Evolutionary conservation across 352 stramenopile genomes (phyloP), one percentile per base, ranked within the genome.

Genomic region (Pythium sukuiense): DNA sequence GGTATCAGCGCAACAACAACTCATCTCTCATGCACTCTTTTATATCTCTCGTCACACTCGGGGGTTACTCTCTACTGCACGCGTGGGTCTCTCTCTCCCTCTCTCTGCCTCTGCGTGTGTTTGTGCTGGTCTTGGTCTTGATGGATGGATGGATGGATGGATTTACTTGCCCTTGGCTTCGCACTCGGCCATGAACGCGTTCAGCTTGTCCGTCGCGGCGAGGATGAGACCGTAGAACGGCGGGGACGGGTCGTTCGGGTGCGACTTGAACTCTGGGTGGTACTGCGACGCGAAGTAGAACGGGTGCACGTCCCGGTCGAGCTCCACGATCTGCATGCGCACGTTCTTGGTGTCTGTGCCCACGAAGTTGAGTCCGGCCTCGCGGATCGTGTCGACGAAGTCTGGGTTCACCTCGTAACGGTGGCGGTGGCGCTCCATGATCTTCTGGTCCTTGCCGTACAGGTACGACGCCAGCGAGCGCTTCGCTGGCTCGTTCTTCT

Each of bases 231-330:
- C 98, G 70, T 98, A 78, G 84, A 99, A 99, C 32, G 97, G 97
- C 59, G 98, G 98, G 66, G 94, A 99, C 14, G 98, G 98, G 55
- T 93, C 87, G 55, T 96, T 89, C 60, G 98, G 98, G 64, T 98
- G 83, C 55, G 89, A 98, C 80, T 98, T 98, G 80, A 99, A 99
- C 81, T 99, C 97, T 26, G 97, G 98, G 86, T 99, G 98, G 81
- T 99, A 99, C 85, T 99, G 98, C 67, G 89, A 95, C 26, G 95
- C 98, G 53, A 99, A 98, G 86, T 98, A 99, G 84, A 98, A 99
- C 33, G 98, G 97, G 84, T 99, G 98, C 52, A 90, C 76, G 43
- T 96, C 83, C 54, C 85, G 83, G 60, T 96, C 88, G 24, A 99
- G 83, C 77, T 99, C 98, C 20, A 98, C 83, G 57, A 99, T 96